Percentiles rank a stretch among this genome's conserved stretches.
These are phyloP conservation scores for Alternaria tenuissima DNA, from an alignment of 2,329 filamentous ascomycete genomes.

Conservation along the genomic window DNA sequence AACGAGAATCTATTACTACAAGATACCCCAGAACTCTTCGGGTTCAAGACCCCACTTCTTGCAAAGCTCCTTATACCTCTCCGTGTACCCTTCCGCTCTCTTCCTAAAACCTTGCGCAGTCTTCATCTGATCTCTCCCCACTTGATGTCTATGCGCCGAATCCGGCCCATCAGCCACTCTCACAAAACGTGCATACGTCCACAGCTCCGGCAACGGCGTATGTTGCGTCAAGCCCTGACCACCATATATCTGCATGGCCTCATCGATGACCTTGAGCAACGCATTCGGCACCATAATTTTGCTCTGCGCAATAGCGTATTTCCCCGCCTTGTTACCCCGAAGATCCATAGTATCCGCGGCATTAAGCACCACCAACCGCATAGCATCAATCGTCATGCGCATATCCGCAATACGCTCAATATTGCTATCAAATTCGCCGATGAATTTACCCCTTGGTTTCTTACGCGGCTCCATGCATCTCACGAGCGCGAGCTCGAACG, in stretches of 20 bases:
- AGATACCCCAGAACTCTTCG: conserved; percentile 42
- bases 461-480: conserved; percentile 50
- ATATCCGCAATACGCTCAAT: conserved; percentile 55
- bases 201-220: conserved; percentile 54
- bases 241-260: conserved; percentile 56
- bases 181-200: conserved; percentile 55
- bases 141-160: conserved; percentile 54
- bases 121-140: conserved; percentile 55
- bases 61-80: conserved; percentile 46
- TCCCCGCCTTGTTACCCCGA: conserved; percentile 52
- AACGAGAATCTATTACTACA: conserved; percentile 13
- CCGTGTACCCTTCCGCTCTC: conserved; percentile 48
- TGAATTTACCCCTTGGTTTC: conserved; percentile 52
- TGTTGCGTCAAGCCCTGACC: conserved; percentile 55
- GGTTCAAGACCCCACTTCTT: conserved; percentile 44
- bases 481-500: conserved; percentile 53
- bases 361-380: conserved; percentile 53
- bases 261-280: conserved; percentile 52
- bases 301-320: conserved; percentile 54
- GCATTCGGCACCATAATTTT: conserved; percentile 55
- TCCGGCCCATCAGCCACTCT: conserved; percentile 55
- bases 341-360: conserved; percentile 55
- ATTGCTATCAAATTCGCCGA: conserved; percentile 54
- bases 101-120: conserved; percentile 47
- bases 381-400: conserved; percentile 53